Base-by-base conservation (phyloP, 352 stramenopile genomes). In the Plasmopara viticola region DNA sequence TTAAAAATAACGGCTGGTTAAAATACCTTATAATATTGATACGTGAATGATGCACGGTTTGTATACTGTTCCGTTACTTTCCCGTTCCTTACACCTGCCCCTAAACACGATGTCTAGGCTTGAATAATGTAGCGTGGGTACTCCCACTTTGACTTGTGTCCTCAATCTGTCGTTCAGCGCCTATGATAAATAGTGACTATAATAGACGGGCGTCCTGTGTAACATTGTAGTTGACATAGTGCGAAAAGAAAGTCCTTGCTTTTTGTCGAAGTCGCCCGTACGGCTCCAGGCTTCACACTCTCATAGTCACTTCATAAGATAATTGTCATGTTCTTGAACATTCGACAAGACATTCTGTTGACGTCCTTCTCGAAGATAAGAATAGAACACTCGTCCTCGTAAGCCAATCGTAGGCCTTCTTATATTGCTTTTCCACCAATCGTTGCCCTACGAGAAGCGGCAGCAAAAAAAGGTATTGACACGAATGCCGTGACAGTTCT, bases 281-380 rank as follows among this genome's bases (percentile, higher is more conserved):
- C 31, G 31, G 31, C 31, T 12, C 6, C 31, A 35, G 6, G 10
- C 31, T 12, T 35, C 31, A 12, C 31, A 8, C 31, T 35, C 5
- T 12, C 1, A 5, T 12, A 6, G 7, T 8, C 6, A 12, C 31
- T 35, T 41, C 13, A 18, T 17, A 25, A 25, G n/a, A 41, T 41
- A 12, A 1, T 7, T 12, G n/a, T 12, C 39, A 47, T 53, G 55
- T 68, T 68, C 58, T 44, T 45, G 63, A 72, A 72, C 38, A 49
- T 72, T 68, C 51, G 49, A 48, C 13, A 25, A 5, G 7, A 31
- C 14, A 33, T 12, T 12, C 6, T 5, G n/a, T 39, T 9, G 13
- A n/a, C 41, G 8, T 38, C 35, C 31, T 64, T 68, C 60, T 69
- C 47, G 56, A 64, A 68, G 56, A 35, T 58, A 55, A 48, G 46